Evolutionary conservation across 139 green algal genomes (phyloP).

Genomic region (Zygnema circumcarinatum): DNA sequence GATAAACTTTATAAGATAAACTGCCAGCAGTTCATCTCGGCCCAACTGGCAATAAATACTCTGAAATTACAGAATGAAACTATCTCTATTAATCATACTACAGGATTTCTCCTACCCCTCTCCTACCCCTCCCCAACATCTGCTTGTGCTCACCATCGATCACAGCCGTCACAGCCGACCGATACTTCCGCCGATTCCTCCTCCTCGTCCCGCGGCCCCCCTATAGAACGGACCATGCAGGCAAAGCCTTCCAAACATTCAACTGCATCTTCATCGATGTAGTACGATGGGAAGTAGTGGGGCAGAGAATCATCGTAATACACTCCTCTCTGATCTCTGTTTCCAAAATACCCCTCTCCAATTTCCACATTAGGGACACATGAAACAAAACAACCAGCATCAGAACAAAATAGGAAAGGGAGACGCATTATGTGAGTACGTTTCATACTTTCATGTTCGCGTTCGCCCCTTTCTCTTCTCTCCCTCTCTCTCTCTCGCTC

Average conservation of each 20-base stretch:
- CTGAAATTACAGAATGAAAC: too few relatives aligned
- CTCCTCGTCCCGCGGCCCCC: neutral
- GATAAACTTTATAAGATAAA: too few relatives aligned
- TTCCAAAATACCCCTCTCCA: neutral
- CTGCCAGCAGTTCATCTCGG: too few relatives aligned
- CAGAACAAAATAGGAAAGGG: neutral
- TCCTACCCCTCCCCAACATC: too few relatives aligned
- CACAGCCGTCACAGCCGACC: conserved; percentile 4
- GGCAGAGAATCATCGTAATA: conserved; percentile 16
- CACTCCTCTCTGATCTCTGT: conserved; percentile 14
- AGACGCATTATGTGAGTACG: neutral
- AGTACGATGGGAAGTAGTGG: conserved; percentile 22
- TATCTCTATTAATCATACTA: too few relatives aligned
- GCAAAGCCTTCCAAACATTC: neutral
- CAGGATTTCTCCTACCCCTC: too few relatives aligned
- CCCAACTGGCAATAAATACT: too few relatives aligned
- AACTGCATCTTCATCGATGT: conserved; percentile 21
- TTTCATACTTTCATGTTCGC: too few relatives aligned
- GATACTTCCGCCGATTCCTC: conserved; percentile 4
- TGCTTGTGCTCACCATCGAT: conserved; percentile 15
- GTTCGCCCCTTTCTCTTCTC: too few relatives aligned
- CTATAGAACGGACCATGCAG: conserved; percentile 4
- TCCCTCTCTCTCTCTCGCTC: too few relatives aligned
- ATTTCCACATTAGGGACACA: too few relatives aligned
- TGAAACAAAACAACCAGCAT: too few relatives aligned